These are phyloP conservation scores for Urtica urens DNA, from an alignment of 306 rosid genomes.

Conservation along the genomic window DNA sequence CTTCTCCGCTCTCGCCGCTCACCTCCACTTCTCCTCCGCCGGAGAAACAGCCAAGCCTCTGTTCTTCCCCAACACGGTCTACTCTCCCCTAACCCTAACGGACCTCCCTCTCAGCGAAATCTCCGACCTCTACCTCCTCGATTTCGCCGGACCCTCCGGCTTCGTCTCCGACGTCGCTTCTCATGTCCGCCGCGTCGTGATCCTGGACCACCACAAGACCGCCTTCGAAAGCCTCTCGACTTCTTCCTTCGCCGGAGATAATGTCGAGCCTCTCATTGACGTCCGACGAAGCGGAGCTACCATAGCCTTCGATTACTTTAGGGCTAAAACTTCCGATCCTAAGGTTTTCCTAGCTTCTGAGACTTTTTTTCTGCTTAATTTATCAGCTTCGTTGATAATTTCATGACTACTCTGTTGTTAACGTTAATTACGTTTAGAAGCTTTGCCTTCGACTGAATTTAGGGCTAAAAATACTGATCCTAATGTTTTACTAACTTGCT, in stretches of 20 bases:
- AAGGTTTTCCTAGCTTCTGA: neutral
- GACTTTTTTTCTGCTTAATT: neutral
- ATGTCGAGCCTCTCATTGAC: slow-evolving; percentile 47
- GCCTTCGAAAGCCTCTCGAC: slow-evolving; percentile 43
- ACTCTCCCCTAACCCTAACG: slow-evolving; percentile 39
- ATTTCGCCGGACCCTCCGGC: slow-evolving; percentile 65
- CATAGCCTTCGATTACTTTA: slow-evolving; percentile 83
- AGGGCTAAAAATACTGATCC: too few relatives aligned
- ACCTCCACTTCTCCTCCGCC: slow-evolving; percentile 48
- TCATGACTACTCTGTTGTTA: too few relatives aligned
- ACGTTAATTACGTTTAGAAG: too few relatives aligned
- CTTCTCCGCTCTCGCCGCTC: slow-evolving; percentile 84
- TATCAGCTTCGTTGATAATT: too few relatives aligned
- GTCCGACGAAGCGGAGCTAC: slow-evolving; percentile 83
- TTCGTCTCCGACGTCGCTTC: slow-evolving; percentile 53
- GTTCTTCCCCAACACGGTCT: slow-evolving; percentile 77
- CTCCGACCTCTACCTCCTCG: slow-evolving; percentile 58
- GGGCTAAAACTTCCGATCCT: slow-evolving; percentile 21
- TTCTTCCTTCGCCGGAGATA: slow-evolving; percentile 15
- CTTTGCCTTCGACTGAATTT: too few relatives aligned
- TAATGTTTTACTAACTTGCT: too few relatives aligned
- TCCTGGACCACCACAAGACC: slow-evolving; percentile 92
- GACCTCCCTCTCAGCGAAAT: slow-evolving; percentile 46
- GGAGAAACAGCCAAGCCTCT: slow-evolving; percentile 34
- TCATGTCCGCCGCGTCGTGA: slow-evolving; percentile 44